phyloP scores from a whole-genome alignment of 2,329 filamentous ascomycete species.

The Fusarium bulbicola region DNA sequence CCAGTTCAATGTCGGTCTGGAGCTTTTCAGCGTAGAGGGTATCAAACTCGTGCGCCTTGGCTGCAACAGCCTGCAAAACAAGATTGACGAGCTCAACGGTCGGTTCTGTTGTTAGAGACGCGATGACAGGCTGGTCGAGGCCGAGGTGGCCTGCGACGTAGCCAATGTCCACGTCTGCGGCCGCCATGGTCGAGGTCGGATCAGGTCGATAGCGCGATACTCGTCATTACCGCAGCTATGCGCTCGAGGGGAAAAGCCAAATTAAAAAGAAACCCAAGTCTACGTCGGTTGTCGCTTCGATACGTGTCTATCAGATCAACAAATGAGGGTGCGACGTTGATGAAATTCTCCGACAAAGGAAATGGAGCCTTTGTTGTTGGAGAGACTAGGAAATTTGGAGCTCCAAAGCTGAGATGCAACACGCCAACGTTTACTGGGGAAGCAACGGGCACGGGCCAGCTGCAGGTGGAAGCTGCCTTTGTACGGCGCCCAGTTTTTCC shows the following conservation, averaged over 20 bases:
- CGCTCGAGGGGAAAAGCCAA: neutral
- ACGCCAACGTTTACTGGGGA: conserved; percentile 32
- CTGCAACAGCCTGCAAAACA: conserved; percentile 77
- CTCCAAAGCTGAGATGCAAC: conserved; percentile 39
- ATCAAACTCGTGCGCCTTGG: conserved; percentile 85
- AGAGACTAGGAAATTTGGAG: conserved; percentile 41
- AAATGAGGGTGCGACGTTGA: conserved; percentile 27
- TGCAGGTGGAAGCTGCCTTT: neutral
- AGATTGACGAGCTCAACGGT: conserved; percentile 81
- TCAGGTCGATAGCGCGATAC: conserved; percentile 36
- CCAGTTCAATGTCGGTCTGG: conserved; percentile 88
- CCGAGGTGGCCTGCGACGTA: conserved; percentile 78
- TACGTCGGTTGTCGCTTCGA: neutral
- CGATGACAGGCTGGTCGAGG: conserved; percentile 71
- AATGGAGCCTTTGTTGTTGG: conserved; percentile 35
- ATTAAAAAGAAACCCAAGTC: neutral
- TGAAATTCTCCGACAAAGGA: conserved; percentile 33
- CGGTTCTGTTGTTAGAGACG: conserved; percentile 69
- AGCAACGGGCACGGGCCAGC: conserved; percentile 36
- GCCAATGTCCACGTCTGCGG: conserved; percentile 69
- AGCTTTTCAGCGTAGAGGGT: conserved; percentile 87
- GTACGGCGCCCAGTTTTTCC: conserved; percentile 33
- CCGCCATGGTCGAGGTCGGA: conserved; percentile 51
- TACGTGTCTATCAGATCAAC: neutral
- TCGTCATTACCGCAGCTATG: conserved; percentile 42